Conservation (phyloP, 2,329 filamentous ascomycete genomes). For the Xylariaceae sp. region DNA sequence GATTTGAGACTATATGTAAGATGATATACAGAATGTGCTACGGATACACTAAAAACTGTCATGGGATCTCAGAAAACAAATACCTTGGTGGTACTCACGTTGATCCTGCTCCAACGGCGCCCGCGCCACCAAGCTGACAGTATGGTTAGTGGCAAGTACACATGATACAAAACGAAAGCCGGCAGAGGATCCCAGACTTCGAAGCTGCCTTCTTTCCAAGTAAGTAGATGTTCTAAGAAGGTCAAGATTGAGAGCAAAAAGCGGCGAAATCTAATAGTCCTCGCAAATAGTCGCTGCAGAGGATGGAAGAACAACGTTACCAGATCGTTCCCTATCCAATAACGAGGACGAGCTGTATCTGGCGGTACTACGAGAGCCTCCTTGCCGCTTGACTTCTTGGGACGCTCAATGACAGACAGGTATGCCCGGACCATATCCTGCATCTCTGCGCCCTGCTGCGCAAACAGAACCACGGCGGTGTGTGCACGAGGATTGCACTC, state of each 20-base stretch:
- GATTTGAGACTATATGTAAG: background rate
- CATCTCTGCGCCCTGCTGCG: slow-evolving; percentile 35
- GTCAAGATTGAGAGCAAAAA: slow-evolving; percentile 23
- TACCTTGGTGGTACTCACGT: slow-evolving; percentile 57
- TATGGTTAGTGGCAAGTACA: slow-evolving; percentile 53
- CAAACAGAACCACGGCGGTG: slow-evolving; percentile 60
- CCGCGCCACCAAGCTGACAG: slow-evolving; percentile 39
- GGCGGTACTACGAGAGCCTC: slow-evolving; percentile 23
- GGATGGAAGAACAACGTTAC: slow-evolving; percentile 46
- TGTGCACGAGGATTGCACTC: slow-evolving; percentile 68
- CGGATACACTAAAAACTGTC: background rate
- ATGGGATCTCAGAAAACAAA: slow-evolving; percentile 19
- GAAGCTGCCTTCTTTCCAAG: slow-evolving; percentile 53
- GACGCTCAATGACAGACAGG: slow-evolving; percentile 39
- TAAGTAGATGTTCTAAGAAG: slow-evolving; percentile 37
- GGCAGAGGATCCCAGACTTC: slow-evolving; percentile 52
- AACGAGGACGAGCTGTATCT: slow-evolving; percentile 35
- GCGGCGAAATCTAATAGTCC: slow-evolving; percentile 20
- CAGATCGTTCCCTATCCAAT: slow-evolving; percentile 66
- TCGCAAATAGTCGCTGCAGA: slow-evolving; percentile 33
- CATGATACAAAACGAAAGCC: slow-evolving; percentile 51
- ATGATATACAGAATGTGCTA: background rate
- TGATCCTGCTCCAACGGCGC: slow-evolving; percentile 57
- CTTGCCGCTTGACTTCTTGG: background rate
- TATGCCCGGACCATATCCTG: slow-evolving; percentile 48